These are phyloP conservation scores for Lablab purpureus DNA, from an alignment of 306 rosid species.

Conservation along the genomic window DNA sequence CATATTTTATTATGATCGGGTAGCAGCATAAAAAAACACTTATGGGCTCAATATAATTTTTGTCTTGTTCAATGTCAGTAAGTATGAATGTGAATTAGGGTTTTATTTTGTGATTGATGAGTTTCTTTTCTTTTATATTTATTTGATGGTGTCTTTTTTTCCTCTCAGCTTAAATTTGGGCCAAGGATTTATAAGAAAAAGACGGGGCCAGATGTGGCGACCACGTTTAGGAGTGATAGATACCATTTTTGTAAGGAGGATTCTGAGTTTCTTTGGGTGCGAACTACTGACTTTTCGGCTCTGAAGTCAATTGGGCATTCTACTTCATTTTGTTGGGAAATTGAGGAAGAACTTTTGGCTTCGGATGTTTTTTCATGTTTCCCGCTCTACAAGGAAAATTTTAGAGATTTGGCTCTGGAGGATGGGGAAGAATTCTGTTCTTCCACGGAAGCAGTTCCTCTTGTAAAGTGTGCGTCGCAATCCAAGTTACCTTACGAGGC, in stretches of 20 bases:
- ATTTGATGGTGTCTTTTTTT: neutral
- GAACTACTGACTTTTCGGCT: conserved; percentile 75
- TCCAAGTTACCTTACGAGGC: conserved; percentile 67
- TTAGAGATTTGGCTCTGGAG: conserved; percentile 59
- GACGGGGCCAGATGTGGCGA: conserved; percentile 61
- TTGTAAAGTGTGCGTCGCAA: conserved; percentile 54
- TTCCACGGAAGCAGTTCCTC: conserved; percentile 68
- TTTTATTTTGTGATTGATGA: neutral
- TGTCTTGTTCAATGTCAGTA: neutral
- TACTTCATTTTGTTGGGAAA: conserved; percentile 77
- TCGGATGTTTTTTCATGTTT: conserved; percentile 60
- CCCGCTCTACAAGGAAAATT: conserved; percentile 66
- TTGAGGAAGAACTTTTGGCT: conserved; percentile 58
- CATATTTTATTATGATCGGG: neutral
- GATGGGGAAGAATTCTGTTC: conserved; percentile 61
- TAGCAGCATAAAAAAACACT: too few species aligned
- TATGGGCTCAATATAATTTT: neutral
- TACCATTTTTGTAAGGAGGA: conserved; percentile 83
- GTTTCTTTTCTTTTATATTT: conserved; percentile 1
- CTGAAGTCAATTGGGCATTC: conserved; percentile 75
- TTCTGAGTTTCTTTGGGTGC: conserved; percentile 79
- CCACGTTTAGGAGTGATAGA: conserved; percentile 63
- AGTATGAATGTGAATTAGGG: neutral
- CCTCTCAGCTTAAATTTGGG: conserved; percentile 74
- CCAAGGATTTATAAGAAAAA: conserved; percentile 73